These are phyloP conservation scores for Saturnispora saitoi DNA, from an alignment of 805 yeast genomes.

Conservation along the genomic window DNA sequence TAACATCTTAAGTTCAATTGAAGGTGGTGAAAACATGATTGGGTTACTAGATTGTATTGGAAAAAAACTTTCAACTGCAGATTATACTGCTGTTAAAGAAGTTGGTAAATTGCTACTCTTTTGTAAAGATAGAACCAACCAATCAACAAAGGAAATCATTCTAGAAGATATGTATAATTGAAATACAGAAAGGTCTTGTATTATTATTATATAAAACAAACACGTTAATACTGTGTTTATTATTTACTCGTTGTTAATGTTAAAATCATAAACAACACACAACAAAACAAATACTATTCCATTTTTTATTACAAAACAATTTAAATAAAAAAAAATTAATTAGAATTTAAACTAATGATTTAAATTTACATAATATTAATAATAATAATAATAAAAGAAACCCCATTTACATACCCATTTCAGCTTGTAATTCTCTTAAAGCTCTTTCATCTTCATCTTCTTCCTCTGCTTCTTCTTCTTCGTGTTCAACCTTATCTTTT, in stretches of 20 bases:
- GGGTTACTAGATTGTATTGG: conserved; percentile 47
- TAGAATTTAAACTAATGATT: not conserved
- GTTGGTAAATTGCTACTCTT: conserved; percentile 43
- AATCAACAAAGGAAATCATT: conserved; percentile 37
- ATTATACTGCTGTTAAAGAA: conserved; percentile 53
- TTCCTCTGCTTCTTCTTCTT: conserved; percentile 40
- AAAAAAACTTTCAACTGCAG: conserved; percentile 31
- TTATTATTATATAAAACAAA: too few relatives aligned
- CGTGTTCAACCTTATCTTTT: conserved; percentile 34
- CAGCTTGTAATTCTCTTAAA: conserved; percentile 70
- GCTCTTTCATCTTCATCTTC: conserved; percentile 81
- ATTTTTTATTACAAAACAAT: not conserved
- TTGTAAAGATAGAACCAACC: conserved; percentile 44
- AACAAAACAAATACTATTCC: conserved; percentile 6
- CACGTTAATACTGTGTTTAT: too few relatives aligned
- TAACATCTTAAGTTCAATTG: conserved; percentile 30
- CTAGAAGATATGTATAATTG: conserved; percentile 43
- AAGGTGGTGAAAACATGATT: conserved; percentile 39
- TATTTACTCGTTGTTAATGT: not conserved
- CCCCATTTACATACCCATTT: conserved; percentile 59
- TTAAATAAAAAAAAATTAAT: not conserved
- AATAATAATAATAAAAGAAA: too few relatives aligned
- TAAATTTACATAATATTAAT: not conserved
- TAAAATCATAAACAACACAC: too few relatives aligned
- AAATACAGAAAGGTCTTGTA: not conserved